Base-by-base conservation (phyloP, 306 rosid genomes). In the Gastrolobium villosum region DNA sequence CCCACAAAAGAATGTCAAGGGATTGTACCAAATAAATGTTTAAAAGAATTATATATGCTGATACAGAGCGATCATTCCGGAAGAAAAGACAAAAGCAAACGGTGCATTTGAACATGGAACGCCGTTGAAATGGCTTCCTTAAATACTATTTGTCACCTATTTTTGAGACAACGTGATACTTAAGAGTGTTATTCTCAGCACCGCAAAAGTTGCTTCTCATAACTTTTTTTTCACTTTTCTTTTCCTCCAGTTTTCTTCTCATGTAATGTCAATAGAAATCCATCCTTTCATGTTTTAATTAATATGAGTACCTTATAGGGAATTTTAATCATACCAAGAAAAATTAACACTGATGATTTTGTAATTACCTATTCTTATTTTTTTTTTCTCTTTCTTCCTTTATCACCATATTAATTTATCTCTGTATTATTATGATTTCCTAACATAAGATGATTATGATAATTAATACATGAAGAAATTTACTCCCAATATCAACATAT, bases 101-200 rank as follows among this genome's bases (percentile, higher is more conserved):
- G 73, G 72, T 54, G 79, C 52, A 66, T 81, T 76, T 57, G 84
- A 82, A 84, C 75, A 80, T 77, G 84, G 81, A 75, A 69, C 49
- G 83, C 69, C 76, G 64, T 75, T 62, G 74, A 82, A 46, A 72
- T 80, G 77, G 86, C 73, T 78, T 71, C 76, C 83, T 87, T 82
- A 70, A 82, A 77, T 80, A 77, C 81, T 72, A 57, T 84, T 59
- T 90, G 89, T 84, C 85, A 44, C 78, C 77, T 39, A 26, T 80
- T 82, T 84, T 66, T 48, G 31, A 57, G 87, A 82, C 89, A 82
- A 64, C 26, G 67, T 82, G 37, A 62, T 36, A 7, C 74, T 71
- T 72, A 61, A 32, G 48, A 60, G 77, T 63, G 79, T 14, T 52
- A 63, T 70, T 56, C 60, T 69, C 75, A 32, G 78, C 84, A 84